Percentiles rank a stretch among this genome's conserved stretches.
phyloP scores from a whole-genome alignment of 73 alveolate genomes.

The Tetrahymena malaccensis region DNA sequence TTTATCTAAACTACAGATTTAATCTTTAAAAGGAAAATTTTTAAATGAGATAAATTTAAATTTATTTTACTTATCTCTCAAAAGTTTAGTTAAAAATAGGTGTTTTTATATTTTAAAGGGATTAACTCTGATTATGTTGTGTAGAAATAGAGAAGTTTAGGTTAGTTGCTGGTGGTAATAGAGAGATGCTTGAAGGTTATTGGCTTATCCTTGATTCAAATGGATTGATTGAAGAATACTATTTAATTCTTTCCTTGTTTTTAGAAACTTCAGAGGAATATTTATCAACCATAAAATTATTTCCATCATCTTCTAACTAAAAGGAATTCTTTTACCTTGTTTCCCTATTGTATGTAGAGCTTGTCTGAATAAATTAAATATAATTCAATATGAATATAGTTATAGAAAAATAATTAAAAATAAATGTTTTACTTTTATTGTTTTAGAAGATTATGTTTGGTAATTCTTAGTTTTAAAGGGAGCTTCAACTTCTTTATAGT shows the following conservation, averaged over 20 bases:
- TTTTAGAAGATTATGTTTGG: neutral
- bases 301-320: neutral
- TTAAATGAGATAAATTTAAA: neutral
- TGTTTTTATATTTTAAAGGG: neutral
- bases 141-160: neutral
- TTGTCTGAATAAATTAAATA: neutral
- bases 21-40: neutral
- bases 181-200: neutral
- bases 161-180: neutral
- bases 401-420: neutral
- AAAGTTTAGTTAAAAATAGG: neutral
- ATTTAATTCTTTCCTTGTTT: neutral
- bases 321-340: neutral
- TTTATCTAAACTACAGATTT: neutral
- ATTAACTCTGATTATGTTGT: neutral
- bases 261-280: neutral
- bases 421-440: neutral
- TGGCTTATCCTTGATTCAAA: neutral
- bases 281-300: neutral
- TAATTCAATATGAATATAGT: neutral
- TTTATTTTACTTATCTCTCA: neutral
- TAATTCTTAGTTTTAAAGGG: neutral
- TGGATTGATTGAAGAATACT: neutral
- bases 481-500: neutral
- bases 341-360: neutral